phyloP scores from a whole-genome alignment of 177 flowering plant species.

The Vitis hybrid region DNA sequence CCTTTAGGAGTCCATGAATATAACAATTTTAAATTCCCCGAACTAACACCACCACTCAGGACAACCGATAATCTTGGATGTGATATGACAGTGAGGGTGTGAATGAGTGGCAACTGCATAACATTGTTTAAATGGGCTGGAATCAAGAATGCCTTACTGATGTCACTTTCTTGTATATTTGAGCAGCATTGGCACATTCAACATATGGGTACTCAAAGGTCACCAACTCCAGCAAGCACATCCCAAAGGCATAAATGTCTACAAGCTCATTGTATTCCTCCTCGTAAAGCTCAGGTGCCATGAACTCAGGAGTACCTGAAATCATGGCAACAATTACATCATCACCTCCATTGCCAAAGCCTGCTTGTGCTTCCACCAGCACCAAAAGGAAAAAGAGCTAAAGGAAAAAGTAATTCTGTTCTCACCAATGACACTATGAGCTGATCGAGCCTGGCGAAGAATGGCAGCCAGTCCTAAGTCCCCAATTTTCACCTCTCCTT shows the following conservation, averaged over 20 bases:
- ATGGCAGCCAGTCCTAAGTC: constrained; percentile 86
- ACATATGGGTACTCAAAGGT: constrained; percentile 89
- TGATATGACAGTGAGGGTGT: too few relatives aligned
- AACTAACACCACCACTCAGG: too few relatives aligned
- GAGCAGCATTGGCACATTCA: constrained; percentile 90
- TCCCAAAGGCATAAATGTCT: constrained; percentile 94
- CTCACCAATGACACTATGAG: constrained; percentile 85
- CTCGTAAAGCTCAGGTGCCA: constrained; percentile 98
- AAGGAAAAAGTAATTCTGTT: not conserved
- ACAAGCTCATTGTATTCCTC: constrained; percentile 97
- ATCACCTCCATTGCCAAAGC: not conserved
- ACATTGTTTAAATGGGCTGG: not conserved
- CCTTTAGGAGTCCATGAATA: too few relatives aligned
- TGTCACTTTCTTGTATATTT: constrained; percentile 87
- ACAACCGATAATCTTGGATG: too few relatives aligned
- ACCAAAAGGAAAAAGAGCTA: not conserved
- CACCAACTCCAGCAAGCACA: constrained; percentile 91
- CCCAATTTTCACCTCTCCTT: constrained; percentile 86
- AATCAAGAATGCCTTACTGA: constrained; percentile 50
- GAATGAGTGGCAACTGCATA: not conserved
- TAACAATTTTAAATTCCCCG: too few relatives aligned
- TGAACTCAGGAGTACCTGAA: constrained; percentile 92
- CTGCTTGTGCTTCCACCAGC: constrained; percentile 4
- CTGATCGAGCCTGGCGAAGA: constrained; percentile 66
- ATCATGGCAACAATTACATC: constrained; percentile 2